Evolutionary conservation across 768 basidiomycete species (phyloP).

Genomic region (Pleurotus tuoliensis): DNA sequence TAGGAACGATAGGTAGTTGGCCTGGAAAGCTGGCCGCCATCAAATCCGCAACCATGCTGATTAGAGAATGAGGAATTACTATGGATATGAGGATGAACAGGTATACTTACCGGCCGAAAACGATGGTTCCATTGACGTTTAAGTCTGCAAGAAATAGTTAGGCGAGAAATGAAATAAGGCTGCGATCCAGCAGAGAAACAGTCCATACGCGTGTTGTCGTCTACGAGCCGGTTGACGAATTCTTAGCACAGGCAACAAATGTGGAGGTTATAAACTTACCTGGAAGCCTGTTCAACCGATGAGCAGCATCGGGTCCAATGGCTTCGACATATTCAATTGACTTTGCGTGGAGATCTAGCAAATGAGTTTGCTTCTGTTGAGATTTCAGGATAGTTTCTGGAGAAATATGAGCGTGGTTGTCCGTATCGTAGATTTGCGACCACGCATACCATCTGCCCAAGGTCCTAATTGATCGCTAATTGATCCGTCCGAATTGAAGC

Average conservation of each 20-base stretch:
- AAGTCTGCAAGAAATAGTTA: slow-evolving; percentile 18
- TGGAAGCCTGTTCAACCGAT: slow-evolving; percentile 32
- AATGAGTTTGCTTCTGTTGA: slow-evolving; percentile 31
- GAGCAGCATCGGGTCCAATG: slow-evolving; percentile 35
- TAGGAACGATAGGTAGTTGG: slow-evolving; percentile 32
- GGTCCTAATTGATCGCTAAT: slow-evolving; percentile 31
- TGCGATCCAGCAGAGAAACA: neutral
- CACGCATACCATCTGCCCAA: slow-evolving; percentile 30
- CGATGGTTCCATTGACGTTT: slow-evolving; percentile 36
- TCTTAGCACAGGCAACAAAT: neutral
- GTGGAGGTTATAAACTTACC: neutral
- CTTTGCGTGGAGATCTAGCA: slow-evolving; percentile 33
- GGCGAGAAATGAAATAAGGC: neutral
- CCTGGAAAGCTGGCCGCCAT: slow-evolving; percentile 28
- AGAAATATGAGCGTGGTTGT: neutral
- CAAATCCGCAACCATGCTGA: slow-evolving; percentile 30
- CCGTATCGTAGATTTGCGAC: neutral
- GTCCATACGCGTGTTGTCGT: slow-evolving; percentile 33
- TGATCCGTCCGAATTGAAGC: slow-evolving; percentile 31
- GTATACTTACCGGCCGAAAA: slow-evolving; percentile 31
- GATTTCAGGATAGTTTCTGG: slow-evolving; percentile 31
- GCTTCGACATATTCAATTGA: slow-evolving; percentile 37
- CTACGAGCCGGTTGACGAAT: neutral
- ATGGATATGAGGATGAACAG: neutral
- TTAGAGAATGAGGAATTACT: neutral